Evolutionary conservation across 176 grass and related monocot genomes (phyloP), one percentile per base, ranked within the genome.

Genomic region (Pontederia crassipes): DNA sequence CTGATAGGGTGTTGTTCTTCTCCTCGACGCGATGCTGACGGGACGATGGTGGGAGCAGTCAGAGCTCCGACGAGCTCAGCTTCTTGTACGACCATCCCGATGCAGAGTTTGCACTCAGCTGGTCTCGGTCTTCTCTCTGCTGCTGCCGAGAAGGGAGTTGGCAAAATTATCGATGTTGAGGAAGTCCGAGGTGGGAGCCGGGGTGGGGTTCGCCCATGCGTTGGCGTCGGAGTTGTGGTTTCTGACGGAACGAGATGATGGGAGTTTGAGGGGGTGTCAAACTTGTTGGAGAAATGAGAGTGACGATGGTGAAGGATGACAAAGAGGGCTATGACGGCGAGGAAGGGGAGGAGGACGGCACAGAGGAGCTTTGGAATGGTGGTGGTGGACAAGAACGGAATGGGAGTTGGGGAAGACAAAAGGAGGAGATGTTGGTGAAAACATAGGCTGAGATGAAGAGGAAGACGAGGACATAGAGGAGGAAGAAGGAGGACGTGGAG

Each of bases 11-110:
- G 20, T 24, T 24, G 20, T 24, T 24, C 20, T 24, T 24, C 1
- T 24, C 20, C 20, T 24, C 1, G 20, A 24, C 1, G 20, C 20
- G 20, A 24, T 1, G 81, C 72, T 98, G 87, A 28, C 81, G 75
- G 3, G 74, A 64, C 2, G 88, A 84, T 11, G 87, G 93, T 8
- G 87, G 93, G 13, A 92, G 75, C 0, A 84, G 93, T 26, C 80
- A 87, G 53, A 98, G 88, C 75, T 98, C 93, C 9, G 87, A 87
- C 7, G 93, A 98, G 0, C 78, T 69, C n/a, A 80, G 75, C 7
- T 81, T 75, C 71, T 72, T 75, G 18, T 70, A 8, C 8, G 77
- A 78, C 9, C 64, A 75, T 61, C 77, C 87, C 20, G 77, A 74
- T 0, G 64, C 83, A 27, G 84, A 80, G 29, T 72, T 75, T 15